Conservation (phyloP, 768 basidiomycete genomes). For the Pholiota molesta region DNA sequence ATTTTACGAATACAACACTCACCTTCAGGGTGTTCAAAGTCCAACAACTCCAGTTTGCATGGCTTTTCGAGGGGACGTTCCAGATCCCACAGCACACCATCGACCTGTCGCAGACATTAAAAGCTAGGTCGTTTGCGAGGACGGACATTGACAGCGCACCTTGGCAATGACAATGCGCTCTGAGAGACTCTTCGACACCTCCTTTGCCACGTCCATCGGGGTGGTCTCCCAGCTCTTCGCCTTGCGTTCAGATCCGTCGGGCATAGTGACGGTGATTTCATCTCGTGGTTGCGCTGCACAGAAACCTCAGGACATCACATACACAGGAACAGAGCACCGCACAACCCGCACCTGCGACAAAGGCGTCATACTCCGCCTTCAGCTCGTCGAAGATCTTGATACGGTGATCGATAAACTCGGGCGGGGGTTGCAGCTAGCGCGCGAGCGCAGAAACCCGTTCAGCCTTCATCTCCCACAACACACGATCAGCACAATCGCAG, state of each 20-base stretch:
- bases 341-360: slow-evolving; percentile 62
- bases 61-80: slow-evolving; percentile 91
- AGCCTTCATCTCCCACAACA: neutral
- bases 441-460: neutral
- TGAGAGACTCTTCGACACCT: slow-evolving; percentile 82
- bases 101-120: slow-evolving; percentile 52
- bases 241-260: slow-evolving; percentile 82
- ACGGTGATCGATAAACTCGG: slow-evolving; percentile 87
- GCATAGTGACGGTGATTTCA: slow-evolving; percentile 82
- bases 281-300: slow-evolving; percentile 74
- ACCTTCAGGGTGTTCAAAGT: slow-evolving; percentile 94
- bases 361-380: slow-evolving; percentile 82
- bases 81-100: slow-evolving; percentile 90
- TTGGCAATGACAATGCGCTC: slow-evolving; percentile 94
- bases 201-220: slow-evolving; percentile 89
- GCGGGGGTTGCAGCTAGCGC: slow-evolving; percentile 74
- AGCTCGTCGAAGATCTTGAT: slow-evolving; percentile 88
- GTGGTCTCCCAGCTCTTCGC: slow-evolving; percentile 94
- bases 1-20: slow-evolving; percentile 6
- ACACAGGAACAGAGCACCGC: neutral
- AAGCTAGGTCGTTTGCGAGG: slow-evolving; percentile 5
- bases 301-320: neutral
- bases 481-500: neutral
- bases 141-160: slow-evolving; percentile 41
- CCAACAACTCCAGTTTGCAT: slow-evolving; percentile 80